Evolutionary conservation across 352 stramenopile species (phyloP).

Genomic region (Phytophthora macrochlamydospora): DNA sequence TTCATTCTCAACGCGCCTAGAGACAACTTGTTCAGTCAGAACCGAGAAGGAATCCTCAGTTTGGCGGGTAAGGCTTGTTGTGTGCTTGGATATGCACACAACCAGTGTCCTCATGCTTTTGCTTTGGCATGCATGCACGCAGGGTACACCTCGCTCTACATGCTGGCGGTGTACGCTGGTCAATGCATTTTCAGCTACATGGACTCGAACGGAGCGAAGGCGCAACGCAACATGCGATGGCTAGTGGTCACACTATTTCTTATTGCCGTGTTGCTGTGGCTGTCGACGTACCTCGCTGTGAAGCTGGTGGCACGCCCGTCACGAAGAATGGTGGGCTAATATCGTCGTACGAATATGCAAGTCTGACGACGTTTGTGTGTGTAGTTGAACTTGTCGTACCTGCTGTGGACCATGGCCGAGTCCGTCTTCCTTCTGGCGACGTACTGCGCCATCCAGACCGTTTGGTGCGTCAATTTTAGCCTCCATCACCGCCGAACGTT

Average conservation of each 20-base stretch:
- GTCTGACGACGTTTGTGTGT: not conserved
- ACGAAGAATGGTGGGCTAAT: constrained; percentile 62
- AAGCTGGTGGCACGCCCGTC: constrained; percentile 65
- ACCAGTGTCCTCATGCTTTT: too few species aligned
- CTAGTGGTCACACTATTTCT: constrained; percentile 49
- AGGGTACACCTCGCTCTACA: constrained; percentile 93
- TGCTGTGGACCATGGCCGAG: constrained; percentile 79
- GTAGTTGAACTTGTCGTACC: constrained; percentile 80
- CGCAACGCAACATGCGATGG: constrained; percentile 70
- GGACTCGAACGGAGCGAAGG: constrained; percentile 58
- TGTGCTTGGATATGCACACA: too few species aligned
- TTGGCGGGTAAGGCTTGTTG: constrained; percentile 52
- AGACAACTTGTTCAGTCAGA: constrained; percentile 87
- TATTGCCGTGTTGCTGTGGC: constrained; percentile 45
- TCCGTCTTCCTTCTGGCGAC: constrained; percentile 58
- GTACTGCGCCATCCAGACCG: constrained; percentile 63
- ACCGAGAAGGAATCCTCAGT: constrained; percentile 96
- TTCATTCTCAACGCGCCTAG: constrained; percentile 80
- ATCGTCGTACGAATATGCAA: not conserved
- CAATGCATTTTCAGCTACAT: constrained; percentile 74
- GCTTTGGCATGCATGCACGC: not conserved
- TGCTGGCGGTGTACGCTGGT: constrained; percentile 70
- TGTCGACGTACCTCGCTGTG: constrained; percentile 64
- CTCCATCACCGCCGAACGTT: not conserved
- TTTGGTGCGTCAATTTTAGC: constrained; percentile 46